Evolutionary conservation across 2,329 filamentous ascomycete genomes (phyloP).

Genomic region (Cercospora brassicicola): DNA sequence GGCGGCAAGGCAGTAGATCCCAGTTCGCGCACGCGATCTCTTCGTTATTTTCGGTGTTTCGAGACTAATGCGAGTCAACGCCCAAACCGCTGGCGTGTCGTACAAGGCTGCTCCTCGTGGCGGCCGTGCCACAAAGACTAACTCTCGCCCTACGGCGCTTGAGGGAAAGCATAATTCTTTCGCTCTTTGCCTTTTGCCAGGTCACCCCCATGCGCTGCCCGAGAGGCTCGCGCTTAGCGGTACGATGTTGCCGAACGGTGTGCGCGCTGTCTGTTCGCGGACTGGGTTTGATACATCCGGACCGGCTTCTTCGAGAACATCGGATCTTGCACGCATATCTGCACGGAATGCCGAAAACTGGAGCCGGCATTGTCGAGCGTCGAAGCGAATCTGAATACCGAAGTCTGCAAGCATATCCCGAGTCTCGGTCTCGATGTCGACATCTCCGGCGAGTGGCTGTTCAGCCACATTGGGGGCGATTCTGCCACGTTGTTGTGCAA

Average conservation of each 20-base stretch:
- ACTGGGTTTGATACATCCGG: background rate
- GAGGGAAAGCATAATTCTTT: background rate
- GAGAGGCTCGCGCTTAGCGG: background rate
- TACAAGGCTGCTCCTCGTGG: constrained; percentile 17
- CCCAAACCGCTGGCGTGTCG: constrained; percentile 2
- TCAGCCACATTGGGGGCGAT: background rate
- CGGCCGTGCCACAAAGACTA: background rate
- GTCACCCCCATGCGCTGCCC: background rate
- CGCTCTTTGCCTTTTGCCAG: background rate
- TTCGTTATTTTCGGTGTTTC: background rate
- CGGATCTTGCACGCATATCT: background rate
- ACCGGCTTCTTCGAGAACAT: background rate
- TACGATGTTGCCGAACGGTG: constrained; percentile 1
- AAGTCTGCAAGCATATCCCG: background rate
- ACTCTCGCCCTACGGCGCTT: constrained; percentile 2
- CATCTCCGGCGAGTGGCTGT: background rate
- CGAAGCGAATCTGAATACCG: background rate
- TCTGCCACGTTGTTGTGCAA: background rate
- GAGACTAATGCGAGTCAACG: constrained; percentile 20
- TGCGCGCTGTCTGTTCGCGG: background rate
- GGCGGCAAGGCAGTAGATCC: constrained; percentile 5
- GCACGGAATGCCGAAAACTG: background rate
- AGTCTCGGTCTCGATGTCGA: background rate
- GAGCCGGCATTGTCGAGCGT: background rate
- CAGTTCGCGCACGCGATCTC: constrained; percentile 13